Evolutionary conservation across 352 stramenopile species (phyloP).

Genomic region (Globisporangium megalacanthum): DNA sequence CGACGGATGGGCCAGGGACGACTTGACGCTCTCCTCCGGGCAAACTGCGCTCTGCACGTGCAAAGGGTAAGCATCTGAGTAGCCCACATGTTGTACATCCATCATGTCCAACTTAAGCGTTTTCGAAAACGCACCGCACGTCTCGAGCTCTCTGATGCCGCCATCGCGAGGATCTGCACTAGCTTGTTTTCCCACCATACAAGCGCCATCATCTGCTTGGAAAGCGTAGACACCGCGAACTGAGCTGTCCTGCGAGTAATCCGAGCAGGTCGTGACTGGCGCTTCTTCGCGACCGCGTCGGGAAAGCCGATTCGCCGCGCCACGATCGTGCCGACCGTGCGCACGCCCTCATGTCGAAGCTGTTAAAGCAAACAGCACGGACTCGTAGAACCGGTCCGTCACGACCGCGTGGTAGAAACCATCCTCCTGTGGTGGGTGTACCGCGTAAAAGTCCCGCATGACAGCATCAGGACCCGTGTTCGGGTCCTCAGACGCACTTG

Average conservation of each 20-base stretch:
- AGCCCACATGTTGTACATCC: no score
- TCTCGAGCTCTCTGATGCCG: background rate
- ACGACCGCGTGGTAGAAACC: background rate
- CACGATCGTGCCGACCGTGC: background rate
- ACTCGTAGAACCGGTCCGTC: slow-evolving; percentile 1
- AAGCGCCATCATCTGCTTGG: background rate
- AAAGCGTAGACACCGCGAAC: background rate
- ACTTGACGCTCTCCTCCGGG: background rate
- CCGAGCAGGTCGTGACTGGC: background rate
- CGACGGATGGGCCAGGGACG: background rate
- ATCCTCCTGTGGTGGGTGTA: background rate
- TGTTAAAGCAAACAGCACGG: slow-evolving; percentile 2
- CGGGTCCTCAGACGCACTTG: no score
- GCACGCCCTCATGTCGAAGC: no score
- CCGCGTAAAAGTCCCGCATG: background rate
- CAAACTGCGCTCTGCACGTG: background rate
- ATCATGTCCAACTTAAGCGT: background rate
- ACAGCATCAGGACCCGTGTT: no score
- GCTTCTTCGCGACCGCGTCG: background rate
- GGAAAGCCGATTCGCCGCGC: background rate
- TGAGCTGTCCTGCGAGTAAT: no score
- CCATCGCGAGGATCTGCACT: background rate
- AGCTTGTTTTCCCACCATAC: background rate
- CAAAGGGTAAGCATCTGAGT: background rate
- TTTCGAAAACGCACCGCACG: background rate